Conservation (phyloP, 1,284 basidiomycete species). For the Agroathelia rolfsii region DNA sequence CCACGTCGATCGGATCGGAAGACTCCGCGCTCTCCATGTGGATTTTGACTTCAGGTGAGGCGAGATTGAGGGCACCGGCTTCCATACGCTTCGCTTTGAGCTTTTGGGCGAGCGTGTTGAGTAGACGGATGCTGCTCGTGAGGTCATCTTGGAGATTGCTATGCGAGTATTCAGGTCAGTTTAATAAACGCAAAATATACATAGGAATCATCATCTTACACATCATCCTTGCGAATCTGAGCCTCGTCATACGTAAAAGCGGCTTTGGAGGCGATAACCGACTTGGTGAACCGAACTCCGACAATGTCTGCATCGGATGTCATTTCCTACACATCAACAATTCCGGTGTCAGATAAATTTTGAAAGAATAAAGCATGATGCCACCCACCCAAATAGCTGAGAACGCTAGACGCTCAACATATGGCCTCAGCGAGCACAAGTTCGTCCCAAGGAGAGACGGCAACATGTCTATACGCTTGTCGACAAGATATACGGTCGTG, state of each 20-base stretch:
- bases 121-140: slow-evolving; percentile 82
- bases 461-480: slow-evolving; percentile 99
- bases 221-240: slow-evolving; percentile 88
- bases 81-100: slow-evolving; percentile 83
- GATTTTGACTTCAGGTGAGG: slow-evolving; percentile 97
- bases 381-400: slow-evolving; percentile 98
- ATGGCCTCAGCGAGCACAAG: slow-evolving; percentile 86
- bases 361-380: too few relatives aligned
- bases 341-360: too few relatives aligned
- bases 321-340: slow-evolving; percentile 62
- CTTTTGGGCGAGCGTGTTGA: slow-evolving; percentile 84
- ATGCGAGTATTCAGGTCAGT: too few relatives aligned
- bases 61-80: slow-evolving; percentile 92
- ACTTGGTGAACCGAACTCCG: slow-evolving; percentile 88
- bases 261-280: slow-evolving; percentile 92
- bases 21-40: slow-evolving; percentile 89
- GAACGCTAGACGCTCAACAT: slow-evolving; percentile 93
- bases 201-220: slow-evolving; percentile 36
- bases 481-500: slow-evolving; percentile 97
- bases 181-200: slow-evolving; percentile 3
- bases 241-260: slow-evolving; percentile 98
- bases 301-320: slow-evolving; percentile 83
- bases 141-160: slow-evolving; percentile 75
- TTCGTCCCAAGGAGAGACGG: slow-evolving; percentile 93
- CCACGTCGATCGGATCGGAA: slow-evolving; percentile 93